Conservation (phyloP, 495 filamentous ascomycete species). For the Annulohypoxylon nitens region DNA sequence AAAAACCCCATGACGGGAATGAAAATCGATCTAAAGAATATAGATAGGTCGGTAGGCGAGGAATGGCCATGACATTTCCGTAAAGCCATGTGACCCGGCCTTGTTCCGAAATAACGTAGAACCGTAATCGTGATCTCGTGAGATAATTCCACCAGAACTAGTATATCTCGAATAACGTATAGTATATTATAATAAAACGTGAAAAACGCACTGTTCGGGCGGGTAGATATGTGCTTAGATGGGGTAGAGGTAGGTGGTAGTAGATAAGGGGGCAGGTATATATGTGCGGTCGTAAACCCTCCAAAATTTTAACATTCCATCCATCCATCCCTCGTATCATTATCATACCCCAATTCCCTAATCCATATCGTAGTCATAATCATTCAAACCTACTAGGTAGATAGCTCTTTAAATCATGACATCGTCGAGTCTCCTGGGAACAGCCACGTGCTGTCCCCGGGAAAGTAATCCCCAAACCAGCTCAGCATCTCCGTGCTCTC, state of each 20-base stretch:
- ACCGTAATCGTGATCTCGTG: constrained; percentile 7
- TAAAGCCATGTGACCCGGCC: constrained; percentile 7
- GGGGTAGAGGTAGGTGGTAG: not conserved
- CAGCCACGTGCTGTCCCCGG: constrained; percentile 70
- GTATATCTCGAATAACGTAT: constrained; percentile 26
- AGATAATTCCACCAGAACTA: not conserved
- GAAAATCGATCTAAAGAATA: constrained; percentile 30
- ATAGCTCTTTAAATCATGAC: constrained; percentile 3
- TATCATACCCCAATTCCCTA: not conserved
- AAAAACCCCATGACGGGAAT: constrained; percentile 30
- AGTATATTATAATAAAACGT: constrained; percentile 18
- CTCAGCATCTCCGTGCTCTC: constrained; percentile 78
- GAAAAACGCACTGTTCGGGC: not conserved
- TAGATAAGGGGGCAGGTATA: constrained; percentile 14
- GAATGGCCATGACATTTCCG: constrained; percentile 15
- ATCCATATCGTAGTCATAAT: not conserved
- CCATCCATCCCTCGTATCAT: not conserved
- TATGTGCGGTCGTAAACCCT: constrained; percentile 3
- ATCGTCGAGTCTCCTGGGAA: constrained; percentile 49
- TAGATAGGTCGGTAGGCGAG: not conserved
- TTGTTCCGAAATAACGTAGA: not conserved
- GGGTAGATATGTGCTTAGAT: not conserved
- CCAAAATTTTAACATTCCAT: not conserved
- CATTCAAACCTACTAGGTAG: not conserved
- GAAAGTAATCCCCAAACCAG: constrained; percentile 75